These are phyloP conservation scores for Tuctoria greenei DNA, from an alignment of 176 grass and related monocot genomes.

Conservation along the genomic window DNA sequence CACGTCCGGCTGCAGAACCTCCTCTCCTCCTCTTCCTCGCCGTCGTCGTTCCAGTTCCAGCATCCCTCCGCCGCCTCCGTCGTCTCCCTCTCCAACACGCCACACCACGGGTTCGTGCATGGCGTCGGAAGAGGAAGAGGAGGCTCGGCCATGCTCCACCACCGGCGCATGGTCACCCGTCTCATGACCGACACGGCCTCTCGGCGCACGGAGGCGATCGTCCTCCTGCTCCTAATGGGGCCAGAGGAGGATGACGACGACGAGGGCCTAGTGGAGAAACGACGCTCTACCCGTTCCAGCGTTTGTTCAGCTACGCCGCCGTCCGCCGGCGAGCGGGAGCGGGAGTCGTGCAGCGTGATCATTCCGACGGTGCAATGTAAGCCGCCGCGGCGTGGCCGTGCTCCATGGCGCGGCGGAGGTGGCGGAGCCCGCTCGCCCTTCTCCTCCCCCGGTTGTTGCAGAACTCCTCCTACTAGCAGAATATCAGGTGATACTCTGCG, in stretches of 20 bases:
- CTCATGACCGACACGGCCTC: background rate
- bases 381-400: conserved; percentile 21
- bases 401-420: conserved; percentile 36
- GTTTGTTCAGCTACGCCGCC: background rate
- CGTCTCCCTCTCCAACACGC: conserved; percentile 15
- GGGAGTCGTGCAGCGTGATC: conserved; percentile 24
- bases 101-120: conserved; percentile 28
- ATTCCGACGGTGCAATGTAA: conserved; percentile 45
- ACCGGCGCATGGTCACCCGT: too few species aligned
- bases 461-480: conserved; percentile 42
- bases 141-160: background rate
- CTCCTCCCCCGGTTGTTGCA: conserved; percentile 36
- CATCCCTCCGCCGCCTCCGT: background rate
- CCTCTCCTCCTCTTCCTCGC: conserved; percentile 27
- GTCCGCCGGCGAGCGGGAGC: background rate
- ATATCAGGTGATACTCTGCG: background rate
- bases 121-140: too few species aligned
- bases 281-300: conserved; percentile 8
- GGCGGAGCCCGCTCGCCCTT: conserved; percentile 17
- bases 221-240: conserved; percentile 2
- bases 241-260: background rate
- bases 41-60: conserved; percentile 14
- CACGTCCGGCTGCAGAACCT: conserved; percentile 47
- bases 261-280: too few species aligned
- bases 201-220: conserved; percentile 6